Percentiles rank a stretch among this genome's conserved stretches.
phyloP scores from a whole-genome alignment of 2,329 filamentous ascomycete genomes.

The Coccinonectria pachysandricola region DNA sequence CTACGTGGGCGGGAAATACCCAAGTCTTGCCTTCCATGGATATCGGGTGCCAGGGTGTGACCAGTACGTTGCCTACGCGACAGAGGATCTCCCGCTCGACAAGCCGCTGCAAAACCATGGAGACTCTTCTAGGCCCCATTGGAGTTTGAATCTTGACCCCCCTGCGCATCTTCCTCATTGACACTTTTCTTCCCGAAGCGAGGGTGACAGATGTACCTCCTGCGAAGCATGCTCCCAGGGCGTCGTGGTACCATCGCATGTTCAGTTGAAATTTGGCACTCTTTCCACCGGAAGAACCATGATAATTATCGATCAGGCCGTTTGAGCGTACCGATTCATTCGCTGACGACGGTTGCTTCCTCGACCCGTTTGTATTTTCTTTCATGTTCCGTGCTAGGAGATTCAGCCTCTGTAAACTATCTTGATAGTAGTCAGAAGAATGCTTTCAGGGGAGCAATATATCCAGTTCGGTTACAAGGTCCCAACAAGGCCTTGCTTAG shows the following conservation, averaged over 20 bases:
- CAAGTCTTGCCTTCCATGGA: conserved; percentile 28
- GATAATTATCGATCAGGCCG: too few species aligned
- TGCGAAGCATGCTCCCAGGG: conserved; percentile 40
- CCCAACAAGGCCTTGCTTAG: too few species aligned
- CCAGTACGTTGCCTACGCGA: conserved; percentile 33
- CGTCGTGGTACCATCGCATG: conserved; percentile 36
- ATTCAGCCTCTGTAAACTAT: too few species aligned
- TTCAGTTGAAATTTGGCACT: too few species aligned
- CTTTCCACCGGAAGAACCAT: too few species aligned
- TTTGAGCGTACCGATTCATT: too few species aligned
- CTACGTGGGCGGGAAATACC: conserved; percentile 35
- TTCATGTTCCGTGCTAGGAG: too few species aligned
- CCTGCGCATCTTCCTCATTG: conserved; percentile 32
- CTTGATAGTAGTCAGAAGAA: too few species aligned
- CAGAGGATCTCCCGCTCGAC: conserved; percentile 33
- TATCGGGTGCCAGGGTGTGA: conserved; percentile 53
- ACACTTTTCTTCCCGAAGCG: conserved; percentile 27
- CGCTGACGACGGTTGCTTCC: too few species aligned
- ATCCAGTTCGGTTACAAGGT: too few species aligned
- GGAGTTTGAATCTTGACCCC: conserved; percentile 43
- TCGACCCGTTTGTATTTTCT: too few species aligned
- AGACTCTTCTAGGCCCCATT: conserved; percentile 36
- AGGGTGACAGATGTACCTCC: conserved; percentile 37
- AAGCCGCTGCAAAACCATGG: conserved; percentile 39
- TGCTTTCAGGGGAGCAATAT: too few species aligned